Conservation (phyloP, 352 stramenopile species). For the Globisporangium nunn region DNA sequence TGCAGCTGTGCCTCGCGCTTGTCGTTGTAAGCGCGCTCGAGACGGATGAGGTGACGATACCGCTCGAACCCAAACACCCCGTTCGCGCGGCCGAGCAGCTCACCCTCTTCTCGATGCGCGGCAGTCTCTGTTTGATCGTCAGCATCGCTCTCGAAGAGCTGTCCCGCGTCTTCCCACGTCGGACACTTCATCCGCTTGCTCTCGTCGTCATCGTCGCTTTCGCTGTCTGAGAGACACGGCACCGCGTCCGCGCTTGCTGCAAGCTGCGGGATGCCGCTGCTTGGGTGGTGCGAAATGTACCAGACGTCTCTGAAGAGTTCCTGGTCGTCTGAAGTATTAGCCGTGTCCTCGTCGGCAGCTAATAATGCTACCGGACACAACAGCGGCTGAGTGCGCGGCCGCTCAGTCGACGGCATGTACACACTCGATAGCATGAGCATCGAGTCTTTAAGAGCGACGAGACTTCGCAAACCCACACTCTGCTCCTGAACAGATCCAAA, state of each 20-base stretch:
- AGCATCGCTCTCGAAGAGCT: conserved; percentile 15
- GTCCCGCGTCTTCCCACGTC: conserved; percentile 24
- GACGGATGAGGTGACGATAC: conserved; percentile 50
- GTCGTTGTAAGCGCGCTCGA: conserved; percentile 49
- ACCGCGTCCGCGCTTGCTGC: conserved; percentile 31
- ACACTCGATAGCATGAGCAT: conserved; percentile 13
- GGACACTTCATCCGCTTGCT: conserved; percentile 3
- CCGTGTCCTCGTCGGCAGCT: background rate
- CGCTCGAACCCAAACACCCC: conserved; percentile 41
- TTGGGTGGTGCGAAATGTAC: conserved; percentile 21
- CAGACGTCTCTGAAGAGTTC: conserved; percentile 35
- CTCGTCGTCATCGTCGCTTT: conserved; percentile 38
- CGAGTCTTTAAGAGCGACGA: conserved; percentile 17
- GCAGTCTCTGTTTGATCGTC: background rate
- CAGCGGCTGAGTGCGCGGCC: conserved; percentile 14
- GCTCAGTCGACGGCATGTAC: conserved; percentile 22
- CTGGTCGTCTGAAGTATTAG: background rate
- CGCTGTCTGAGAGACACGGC: conserved; percentile 60
- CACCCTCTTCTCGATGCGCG: conserved; percentile 28
- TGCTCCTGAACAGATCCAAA: conserved; percentile 28
- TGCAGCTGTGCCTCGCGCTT: conserved; percentile 40
- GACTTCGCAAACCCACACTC: conserved; percentile 33
- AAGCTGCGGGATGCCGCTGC: conserved; percentile 25
- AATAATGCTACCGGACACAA: conserved; percentile 2
- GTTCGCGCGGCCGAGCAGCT: conserved; percentile 25